phyloP scores from a whole-genome alignment of 2,329 filamentous ascomycete genomes.

The Apiospora koreana region DNA sequence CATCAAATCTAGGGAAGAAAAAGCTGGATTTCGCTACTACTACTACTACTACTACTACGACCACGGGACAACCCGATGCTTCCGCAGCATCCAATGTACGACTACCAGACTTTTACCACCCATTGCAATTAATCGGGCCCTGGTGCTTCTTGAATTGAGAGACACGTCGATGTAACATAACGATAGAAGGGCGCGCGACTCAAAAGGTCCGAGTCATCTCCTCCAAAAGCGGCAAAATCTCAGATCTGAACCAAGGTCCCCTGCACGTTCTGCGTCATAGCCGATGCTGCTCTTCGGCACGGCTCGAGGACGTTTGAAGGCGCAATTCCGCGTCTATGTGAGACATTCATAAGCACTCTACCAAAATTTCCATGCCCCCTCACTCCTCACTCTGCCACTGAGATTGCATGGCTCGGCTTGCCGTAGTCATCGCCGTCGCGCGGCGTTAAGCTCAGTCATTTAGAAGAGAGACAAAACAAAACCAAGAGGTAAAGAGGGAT shows the following conservation, averaged over 20 bases:
- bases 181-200: slow-evolving; percentile 5
- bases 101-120: neutral
- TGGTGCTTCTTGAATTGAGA: neutral
- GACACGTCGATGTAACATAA: slow-evolving; percentile 6
- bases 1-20: neutral
- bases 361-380: neutral
- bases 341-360: slow-evolving; percentile 6
- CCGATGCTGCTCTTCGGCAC: slow-evolving; percentile 14
- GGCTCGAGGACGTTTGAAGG: slow-evolving; percentile 13
- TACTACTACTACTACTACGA: too few relatives aligned
- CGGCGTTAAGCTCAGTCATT: neutral
- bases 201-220: slow-evolving; percentile 11
- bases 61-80: neutral
- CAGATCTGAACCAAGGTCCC: slow-evolving; percentile 12
- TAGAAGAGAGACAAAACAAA: slow-evolving; percentile 3
- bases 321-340: slow-evolving; percentile 11
- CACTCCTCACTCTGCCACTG: neutral
- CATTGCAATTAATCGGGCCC: slow-evolving; percentile 1
- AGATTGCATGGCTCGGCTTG: neutral
- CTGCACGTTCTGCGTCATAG: slow-evolving; percentile 10
- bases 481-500: neutral
- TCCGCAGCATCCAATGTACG: neutral
- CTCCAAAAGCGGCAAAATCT: slow-evolving; percentile 10
- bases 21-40: neutral
- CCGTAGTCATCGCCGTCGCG: neutral